Evolutionary conservation across 1,284 basidiomycete genomes (phyloP).

Genomic region (Irpex sp.): DNA sequence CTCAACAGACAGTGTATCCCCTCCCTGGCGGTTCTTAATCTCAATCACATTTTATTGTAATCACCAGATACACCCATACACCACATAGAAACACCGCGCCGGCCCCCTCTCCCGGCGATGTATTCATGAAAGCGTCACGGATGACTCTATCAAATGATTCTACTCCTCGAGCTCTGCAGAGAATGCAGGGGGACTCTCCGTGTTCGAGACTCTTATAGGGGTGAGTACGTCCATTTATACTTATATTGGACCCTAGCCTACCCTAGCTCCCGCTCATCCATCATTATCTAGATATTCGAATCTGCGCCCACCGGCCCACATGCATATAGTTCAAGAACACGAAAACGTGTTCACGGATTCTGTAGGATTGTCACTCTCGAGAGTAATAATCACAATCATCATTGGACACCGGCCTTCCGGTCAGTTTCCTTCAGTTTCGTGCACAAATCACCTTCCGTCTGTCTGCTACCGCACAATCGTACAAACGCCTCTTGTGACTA

Average conservation of each 20-base stretch:
- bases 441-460: too few species aligned
- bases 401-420: not conserved
- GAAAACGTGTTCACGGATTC: not conserved
- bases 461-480: too few species aligned
- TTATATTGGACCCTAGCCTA: too few species aligned
- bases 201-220: too few species aligned
- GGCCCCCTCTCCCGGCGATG: not conserved
- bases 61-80: not conserved
- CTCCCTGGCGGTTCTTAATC: slow-evolving; percentile 31
- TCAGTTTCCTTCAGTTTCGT: too few species aligned
- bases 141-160: not conserved
- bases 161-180: too few species aligned
- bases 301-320: not conserved
- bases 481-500: too few species aligned
- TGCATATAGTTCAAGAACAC: not conserved
- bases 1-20: slow-evolving; percentile 20
- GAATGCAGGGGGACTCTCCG: too few species aligned
- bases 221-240: not conserved
- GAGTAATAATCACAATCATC: not conserved
- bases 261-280: not conserved
- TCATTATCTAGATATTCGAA: not conserved
- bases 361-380: not conserved
- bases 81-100: not conserved
- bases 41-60: slow-evolving; percentile 10
- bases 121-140: not conserved